Conservation (phyloP, 345 rosid species). For the Syzygium oleosum region DNA sequence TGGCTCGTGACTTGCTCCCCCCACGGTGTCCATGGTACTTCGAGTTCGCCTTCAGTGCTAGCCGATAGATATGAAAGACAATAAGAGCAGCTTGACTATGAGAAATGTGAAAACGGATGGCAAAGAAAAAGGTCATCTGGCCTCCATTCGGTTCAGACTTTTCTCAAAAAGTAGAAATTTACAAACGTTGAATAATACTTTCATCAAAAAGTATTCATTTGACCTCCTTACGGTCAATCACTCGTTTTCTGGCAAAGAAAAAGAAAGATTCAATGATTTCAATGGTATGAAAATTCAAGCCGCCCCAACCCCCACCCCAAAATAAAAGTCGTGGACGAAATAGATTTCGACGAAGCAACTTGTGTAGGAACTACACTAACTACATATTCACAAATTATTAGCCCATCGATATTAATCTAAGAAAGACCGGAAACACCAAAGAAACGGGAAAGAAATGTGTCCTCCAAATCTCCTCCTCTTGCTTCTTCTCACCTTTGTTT, state of each 20-base stretch:
- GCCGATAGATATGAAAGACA: not conserved
- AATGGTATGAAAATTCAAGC: not conserved
- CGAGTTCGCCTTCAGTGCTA: not conserved
- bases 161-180: not conserved
- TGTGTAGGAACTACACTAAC: not conserved
- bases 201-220: no score
- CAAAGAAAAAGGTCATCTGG: not conserved
- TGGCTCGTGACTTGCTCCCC: not conserved
- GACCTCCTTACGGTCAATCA: not conserved
- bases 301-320: not conserved
- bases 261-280: not conserved
- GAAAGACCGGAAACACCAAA: not conserved
- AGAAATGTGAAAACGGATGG: not conserved
- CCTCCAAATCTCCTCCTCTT: not conserved
- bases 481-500: not conserved
- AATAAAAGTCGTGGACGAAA: not conserved
- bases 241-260: not conserved
- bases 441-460: not conserved
- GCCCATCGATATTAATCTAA: not conserved
- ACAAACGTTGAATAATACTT: not conserved
- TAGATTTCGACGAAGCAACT: not conserved
- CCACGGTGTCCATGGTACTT: not conserved
- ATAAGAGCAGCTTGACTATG: not conserved
- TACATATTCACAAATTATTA: not conserved
- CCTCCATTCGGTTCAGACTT: not conserved